Conservation (phyloP, 2,329 filamentous ascomycete genomes). For the Metarhizium album region DNA sequence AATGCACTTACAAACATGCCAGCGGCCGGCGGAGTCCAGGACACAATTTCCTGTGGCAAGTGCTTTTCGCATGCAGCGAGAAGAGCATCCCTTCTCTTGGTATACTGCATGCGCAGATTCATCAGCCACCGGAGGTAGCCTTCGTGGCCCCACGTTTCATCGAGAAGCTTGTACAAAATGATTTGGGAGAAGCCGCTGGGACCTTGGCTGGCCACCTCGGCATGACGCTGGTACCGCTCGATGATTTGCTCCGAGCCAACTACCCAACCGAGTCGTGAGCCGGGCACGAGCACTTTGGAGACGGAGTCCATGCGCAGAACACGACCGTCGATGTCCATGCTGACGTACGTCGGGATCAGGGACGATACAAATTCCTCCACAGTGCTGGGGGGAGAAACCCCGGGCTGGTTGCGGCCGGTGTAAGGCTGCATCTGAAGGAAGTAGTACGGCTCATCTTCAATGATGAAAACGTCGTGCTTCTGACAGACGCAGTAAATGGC, state of each 20-base stretch:
- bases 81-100: constrained; percentile 64
- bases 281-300: constrained; percentile 81
- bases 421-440: constrained; percentile 84
- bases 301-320: constrained; percentile 89
- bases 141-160: constrained; percentile 87
- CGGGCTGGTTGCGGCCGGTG: constrained; percentile 38
- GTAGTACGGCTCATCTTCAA: constrained; percentile 93
- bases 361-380: constrained; percentile 62
- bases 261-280: constrained; percentile 76
- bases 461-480: constrained; percentile 76
- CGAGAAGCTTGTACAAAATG: constrained; percentile 76
- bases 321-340: constrained; percentile 74
- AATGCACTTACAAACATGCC: constrained; percentile 77
- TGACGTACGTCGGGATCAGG: constrained; percentile 56
- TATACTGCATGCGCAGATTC: constrained; percentile 71
- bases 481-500: constrained; percentile 69
- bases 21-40: constrained; percentile 69
- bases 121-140: constrained; percentile 88
- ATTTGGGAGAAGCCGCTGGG: constrained; percentile 78
- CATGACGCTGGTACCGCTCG: constrained; percentile 71
- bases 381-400: constrained; percentile 43
- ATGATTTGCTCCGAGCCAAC: constrained; percentile 78
- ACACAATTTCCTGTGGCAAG: constrained; percentile 62
- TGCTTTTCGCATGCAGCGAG: constrained; percentile 69
- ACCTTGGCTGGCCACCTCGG: constrained; percentile 75